Evolutionary conservation across 768 basidiomycete genomes (phyloP), one percentile per base, ranked within the genome.

Genomic region (Lactifluus pinguis): DNA sequence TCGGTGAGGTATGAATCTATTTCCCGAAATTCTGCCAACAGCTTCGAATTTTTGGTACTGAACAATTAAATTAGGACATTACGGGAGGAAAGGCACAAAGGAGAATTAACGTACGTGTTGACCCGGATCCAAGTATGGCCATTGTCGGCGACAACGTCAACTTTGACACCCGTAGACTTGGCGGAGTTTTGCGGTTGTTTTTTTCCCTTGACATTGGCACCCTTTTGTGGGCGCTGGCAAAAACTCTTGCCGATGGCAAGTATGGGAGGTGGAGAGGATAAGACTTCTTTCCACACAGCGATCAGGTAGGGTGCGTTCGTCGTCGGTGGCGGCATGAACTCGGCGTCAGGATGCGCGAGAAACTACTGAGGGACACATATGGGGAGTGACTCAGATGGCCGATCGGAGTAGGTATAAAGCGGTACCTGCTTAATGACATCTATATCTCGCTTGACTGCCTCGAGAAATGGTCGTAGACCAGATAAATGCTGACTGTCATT

Each of bases 221-320:
- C 17, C 13, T n/a, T 15, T 19, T 48, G 55, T 34, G 44, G 47
- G 19, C 25, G 54, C 30, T 74, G 69, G 15, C 60, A 56, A 57
- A 84, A 86, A 0, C 75, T 79, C 64, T 80, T 83, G 69, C 83
- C 83, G 19, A 93, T 75, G 0, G 80, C 77, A 1, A 79, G 70
- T 10, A 89, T 73, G 0, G 85, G 86, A 14, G 72, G 74, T 1
- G 77, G 78, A 2, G 87, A 85, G 62, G 78, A 76, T 10, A 85
- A 62, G 1, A 92, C 76, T 68, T 93, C 89, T 56, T 87, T 79
- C 89, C 90, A 94, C 0, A 94, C 88, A 0, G 89, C 85, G 13
- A 87, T 75, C 32, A 91, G 76, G 67, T 92, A 89, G 10, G 87
- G 87, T 0, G 89, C 85, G 71, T 93, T 94, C 9, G 85, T 89